Percentiles rank a stretch among this genome's conserved stretches.
Conservation (phyloP, 1,284 basidiomycete species). For the Anthracocystis walkeri region DNA sequence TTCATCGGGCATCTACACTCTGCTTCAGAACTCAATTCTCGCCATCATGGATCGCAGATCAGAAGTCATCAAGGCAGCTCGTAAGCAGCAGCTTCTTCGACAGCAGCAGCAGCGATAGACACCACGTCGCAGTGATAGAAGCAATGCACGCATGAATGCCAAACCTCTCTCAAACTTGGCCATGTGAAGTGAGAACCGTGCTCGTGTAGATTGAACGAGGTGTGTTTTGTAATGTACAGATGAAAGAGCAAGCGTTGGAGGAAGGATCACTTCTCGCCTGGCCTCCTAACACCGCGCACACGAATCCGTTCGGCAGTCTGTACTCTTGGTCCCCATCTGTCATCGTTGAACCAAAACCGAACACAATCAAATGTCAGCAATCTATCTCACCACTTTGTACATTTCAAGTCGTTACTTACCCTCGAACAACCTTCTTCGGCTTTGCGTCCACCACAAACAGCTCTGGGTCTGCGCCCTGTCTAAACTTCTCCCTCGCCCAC, state of each 20-base stretch:
- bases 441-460: slow-evolving; percentile 77
- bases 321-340: slow-evolving; percentile 75
- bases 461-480: slow-evolving; percentile 74
- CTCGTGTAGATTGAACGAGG: background rate
- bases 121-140: too few species aligned
- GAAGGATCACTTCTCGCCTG: slow-evolving; percentile 57
- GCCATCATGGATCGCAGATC: slow-evolving; percentile 58
- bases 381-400: background rate
- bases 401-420: slow-evolving; percentile 48
- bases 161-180: too few species aligned
- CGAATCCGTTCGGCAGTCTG: slow-evolving; percentile 74
- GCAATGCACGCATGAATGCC: too few species aligned
- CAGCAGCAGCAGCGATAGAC: slow-evolving; percentile 7
- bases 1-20: slow-evolving; percentile 81
- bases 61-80: slow-evolving; percentile 31
- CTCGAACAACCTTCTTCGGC: slow-evolving; percentile 80
- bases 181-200: background rate
- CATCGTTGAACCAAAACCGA: background rate
- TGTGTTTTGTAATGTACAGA: slow-evolving; percentile 18
- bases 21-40: slow-evolving; percentile 82
- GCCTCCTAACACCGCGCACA: slow-evolving; percentile 58
- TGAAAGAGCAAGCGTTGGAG: slow-evolving; percentile 1
- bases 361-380: background rate
- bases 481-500: slow-evolving; percentile 84
- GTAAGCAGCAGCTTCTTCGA: slow-evolving; percentile 37